A percentile compares a stretch with the other conserved stretches of the same genome.
Conservation (phyloP, 805 yeast species). For the Isabelozyma gotoi region DNA sequence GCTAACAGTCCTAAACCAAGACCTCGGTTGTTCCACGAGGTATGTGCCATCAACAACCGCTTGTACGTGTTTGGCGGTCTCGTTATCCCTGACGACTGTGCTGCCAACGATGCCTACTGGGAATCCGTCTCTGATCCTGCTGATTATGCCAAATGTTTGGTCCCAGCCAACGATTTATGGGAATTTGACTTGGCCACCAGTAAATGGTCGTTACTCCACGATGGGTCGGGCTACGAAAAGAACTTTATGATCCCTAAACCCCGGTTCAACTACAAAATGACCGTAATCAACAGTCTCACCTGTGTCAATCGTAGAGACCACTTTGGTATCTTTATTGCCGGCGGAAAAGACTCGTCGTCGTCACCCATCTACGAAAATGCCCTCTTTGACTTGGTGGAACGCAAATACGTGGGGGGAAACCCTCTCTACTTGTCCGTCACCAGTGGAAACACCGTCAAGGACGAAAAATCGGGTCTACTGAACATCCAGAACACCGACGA, state of each 20-base stretch:
- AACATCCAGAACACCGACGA: constrained; percentile 13
- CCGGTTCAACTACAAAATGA: constrained; percentile 56
- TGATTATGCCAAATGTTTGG: constrained; percentile 23
- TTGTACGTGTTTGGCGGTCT: constrained; percentile 70
- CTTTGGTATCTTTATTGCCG: constrained; percentile 51
- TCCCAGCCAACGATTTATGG: constrained; percentile 69
- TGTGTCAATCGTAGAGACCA: constrained; percentile 39
- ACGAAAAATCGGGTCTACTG: constrained; percentile 9
- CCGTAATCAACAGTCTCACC: constrained; percentile 37
- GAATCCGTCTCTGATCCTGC: constrained; percentile 15
- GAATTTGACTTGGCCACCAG: constrained; percentile 52
- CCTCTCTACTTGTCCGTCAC: constrained; percentile 16
- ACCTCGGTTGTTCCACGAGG: constrained; percentile 61
- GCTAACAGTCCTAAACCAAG: constrained; percentile 24
- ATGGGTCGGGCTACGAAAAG: constrained; percentile 19
- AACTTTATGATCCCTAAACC: constrained; percentile 26
- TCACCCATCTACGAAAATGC: constrained; percentile 30
- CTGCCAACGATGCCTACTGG: constrained; percentile 12
- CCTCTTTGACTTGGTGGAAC: constrained; percentile 47
- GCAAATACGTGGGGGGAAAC: constrained; percentile 23
- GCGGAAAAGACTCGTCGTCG: constrained; percentile 47
- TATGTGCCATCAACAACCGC: constrained; percentile 48
- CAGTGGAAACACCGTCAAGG: constrained; percentile 10
- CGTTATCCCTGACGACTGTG: constrained; percentile 22
- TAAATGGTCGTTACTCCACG: constrained; percentile 54